These are phyloP conservation scores for Kalanchoe fedtschenkoi DNA, from an alignment of 164 flowering plant species.

Conservation along the genomic window DNA sequence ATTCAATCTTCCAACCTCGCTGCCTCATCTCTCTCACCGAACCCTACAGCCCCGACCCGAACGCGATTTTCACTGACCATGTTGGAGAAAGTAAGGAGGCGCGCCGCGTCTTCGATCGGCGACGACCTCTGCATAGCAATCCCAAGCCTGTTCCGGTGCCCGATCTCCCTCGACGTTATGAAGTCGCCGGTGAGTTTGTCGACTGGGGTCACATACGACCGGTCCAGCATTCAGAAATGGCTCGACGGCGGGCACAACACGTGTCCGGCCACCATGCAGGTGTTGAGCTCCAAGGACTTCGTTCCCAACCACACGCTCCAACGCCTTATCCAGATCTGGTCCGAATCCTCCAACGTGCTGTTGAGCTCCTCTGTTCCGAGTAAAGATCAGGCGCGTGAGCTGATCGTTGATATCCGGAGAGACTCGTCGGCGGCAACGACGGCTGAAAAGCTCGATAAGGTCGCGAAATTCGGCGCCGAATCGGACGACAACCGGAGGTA, in stretches of 20 bases:
- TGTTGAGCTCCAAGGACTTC: slow-evolving; percentile 51
- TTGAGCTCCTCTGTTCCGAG: neutral
- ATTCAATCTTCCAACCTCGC: neutral
- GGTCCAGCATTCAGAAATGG: slow-evolving; percentile 83
- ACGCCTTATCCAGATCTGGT: slow-evolving; percentile 82
- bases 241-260: slow-evolving; percentile 86
- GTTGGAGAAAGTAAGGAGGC: slow-evolving; percentile 8
- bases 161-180: slow-evolving; percentile 90
- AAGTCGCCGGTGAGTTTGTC: slow-evolving; percentile 78
- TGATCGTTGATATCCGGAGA: slow-evolving; percentile 9
- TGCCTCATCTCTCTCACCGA: neutral
- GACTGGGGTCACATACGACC: slow-evolving; percentile 95
- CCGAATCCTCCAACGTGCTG: slow-evolving; percentile 24
- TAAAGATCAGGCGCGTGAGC: slow-evolving; percentile 12
- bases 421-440: neutral
- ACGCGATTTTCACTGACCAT: slow-evolving; percentile 10
- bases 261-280: slow-evolving; percentile 93
- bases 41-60: neutral
- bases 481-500: slow-evolving; percentile 37
- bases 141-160: slow-evolving; percentile 77
- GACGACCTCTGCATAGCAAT: slow-evolving; percentile 52
- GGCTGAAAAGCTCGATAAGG: slow-evolving; percentile 13
- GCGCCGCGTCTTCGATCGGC: slow-evolving; percentile 8
- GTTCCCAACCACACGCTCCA: slow-evolving; percentile 75
- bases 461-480: slow-evolving; percentile 26